phyloP scores from a whole-genome alignment of 306 rosid genomes.

The Spatholobus suberectus region DNA sequence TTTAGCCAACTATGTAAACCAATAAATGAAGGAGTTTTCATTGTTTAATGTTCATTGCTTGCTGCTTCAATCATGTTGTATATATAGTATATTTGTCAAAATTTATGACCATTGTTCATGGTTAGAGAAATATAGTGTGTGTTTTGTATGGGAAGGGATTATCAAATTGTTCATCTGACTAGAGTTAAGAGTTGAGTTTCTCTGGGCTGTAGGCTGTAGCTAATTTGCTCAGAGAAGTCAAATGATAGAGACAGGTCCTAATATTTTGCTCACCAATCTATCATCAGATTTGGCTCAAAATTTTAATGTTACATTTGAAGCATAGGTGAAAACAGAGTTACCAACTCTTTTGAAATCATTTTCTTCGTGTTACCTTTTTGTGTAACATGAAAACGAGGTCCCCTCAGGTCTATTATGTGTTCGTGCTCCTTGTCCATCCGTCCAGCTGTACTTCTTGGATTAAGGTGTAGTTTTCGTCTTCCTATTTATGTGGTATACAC shows the following conservation, averaged over 20 bases:
- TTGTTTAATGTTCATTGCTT: conserved; percentile 46
- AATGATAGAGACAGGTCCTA: conserved; percentile 15
- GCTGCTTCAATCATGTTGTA: conserved; percentile 26
- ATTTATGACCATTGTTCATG: conserved; percentile 12
- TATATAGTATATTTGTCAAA: conserved; percentile 30
- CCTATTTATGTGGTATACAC: conserved; percentile 33
- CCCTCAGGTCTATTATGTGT: conserved; percentile 40
- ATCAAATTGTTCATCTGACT: not conserved
- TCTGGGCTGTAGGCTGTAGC: not conserved
- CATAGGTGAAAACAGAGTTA: conserved; percentile 43
- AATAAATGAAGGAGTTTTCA: conserved; percentile 60
- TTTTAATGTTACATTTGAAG: conserved; percentile 22
- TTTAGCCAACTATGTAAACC: conserved; percentile 54
- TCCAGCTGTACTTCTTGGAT: conserved; percentile 49
- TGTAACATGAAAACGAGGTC: conserved; percentile 42
- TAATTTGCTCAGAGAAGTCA: conserved; percentile 1
- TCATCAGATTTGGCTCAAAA: conserved; percentile 36
- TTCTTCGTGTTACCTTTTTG: not conserved
- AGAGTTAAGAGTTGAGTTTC: conserved; percentile 13
- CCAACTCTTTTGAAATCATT: conserved; percentile 27
- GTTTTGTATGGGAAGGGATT: not conserved
- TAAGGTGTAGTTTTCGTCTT: conserved; percentile 34
- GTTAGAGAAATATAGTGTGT: conserved; percentile 17
- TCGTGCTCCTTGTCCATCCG: conserved; percentile 34
- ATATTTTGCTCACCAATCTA: conserved; percentile 19